These are phyloP conservation scores for Agrostemma githago DNA, from an alignment of 148 eudicot species.

Conservation along the genomic window DNA sequence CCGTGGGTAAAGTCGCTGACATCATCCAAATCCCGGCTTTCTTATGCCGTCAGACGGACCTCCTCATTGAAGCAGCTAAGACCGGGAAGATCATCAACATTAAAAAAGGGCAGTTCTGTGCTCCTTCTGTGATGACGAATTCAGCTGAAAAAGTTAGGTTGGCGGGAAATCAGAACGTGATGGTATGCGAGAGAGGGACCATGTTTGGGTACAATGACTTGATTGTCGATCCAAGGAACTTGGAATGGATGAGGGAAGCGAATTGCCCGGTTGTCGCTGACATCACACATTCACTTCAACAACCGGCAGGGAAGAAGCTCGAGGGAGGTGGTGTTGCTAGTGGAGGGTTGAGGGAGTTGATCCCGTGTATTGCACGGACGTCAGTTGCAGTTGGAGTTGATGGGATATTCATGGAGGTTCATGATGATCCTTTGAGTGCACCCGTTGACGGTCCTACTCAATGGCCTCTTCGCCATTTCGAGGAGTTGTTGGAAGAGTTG, in stretches of 20 bases:
- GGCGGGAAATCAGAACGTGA: constrained; percentile 89
- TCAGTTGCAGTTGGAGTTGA: constrained; percentile 95
- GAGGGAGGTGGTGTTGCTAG: constrained; percentile 97
- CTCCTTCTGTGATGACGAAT: constrained; percentile 78
- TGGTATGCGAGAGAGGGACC: constrained; percentile 99
- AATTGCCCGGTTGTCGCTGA: constrained; percentile 96
- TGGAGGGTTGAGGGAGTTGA: constrained; percentile 84
- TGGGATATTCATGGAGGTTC: constrained; percentile 98
- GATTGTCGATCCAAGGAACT: constrained; percentile 92
- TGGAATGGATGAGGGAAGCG: constrained; percentile 93
- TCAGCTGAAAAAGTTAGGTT: constrained; percentile 89
- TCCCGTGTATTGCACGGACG: constrained; percentile 95
- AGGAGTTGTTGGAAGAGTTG: constrained; percentile 80
- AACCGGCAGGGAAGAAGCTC: constrained; percentile 91
- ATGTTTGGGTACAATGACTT: constrained; percentile 98
- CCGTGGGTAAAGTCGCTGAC: constrained; percentile 91
- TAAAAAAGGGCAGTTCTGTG: constrained; percentile 96
- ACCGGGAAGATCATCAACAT: constrained; percentile 82
- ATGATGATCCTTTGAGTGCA: constrained; percentile 85
- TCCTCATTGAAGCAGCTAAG: constrained; percentile 87
- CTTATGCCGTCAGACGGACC: constrained; percentile 94
- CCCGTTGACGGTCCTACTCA: constrained; percentile 98
- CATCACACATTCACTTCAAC: constrained; percentile 89
- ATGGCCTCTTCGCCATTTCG: constrained; percentile 94
- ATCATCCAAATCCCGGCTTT: constrained; percentile 96